Evolutionary conservation across 1,139 yeast species (phyloP).

Genomic region (Hansenula lynferdii): DNA sequence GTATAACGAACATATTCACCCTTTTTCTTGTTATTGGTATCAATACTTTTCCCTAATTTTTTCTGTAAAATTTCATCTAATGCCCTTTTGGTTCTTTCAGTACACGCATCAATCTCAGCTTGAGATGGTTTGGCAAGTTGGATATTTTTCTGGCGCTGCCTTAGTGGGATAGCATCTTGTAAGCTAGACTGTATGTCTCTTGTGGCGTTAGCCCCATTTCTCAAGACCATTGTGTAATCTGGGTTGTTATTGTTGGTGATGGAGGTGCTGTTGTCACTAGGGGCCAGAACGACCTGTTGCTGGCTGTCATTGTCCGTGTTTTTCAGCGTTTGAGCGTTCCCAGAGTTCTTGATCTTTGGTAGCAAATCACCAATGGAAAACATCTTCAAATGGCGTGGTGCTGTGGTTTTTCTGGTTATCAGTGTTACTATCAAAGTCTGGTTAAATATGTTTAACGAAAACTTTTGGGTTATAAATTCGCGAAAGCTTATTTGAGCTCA

Average conservation of each 20-base stretch:
- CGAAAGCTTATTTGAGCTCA: too few relatives aligned
- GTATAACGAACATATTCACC: constrained; percentile 44
- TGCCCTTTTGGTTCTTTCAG: constrained; percentile 42
- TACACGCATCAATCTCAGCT: constrained; percentile 33
- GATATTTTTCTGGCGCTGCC: constrained; percentile 34
- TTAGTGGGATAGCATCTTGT: constrained; percentile 41
- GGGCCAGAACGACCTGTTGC: constrained; percentile 1
- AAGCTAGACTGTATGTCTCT: constrained; percentile 34
- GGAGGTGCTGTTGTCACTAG: too few relatives aligned
- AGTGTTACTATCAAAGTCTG: too few relatives aligned
- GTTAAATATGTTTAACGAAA: too few relatives aligned
- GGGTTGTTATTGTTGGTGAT: neutral
- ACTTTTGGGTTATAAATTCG: too few relatives aligned
- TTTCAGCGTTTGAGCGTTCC: neutral
- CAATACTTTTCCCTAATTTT: constrained; percentile 28
- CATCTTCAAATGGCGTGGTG: neutral
- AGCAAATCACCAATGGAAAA: neutral
- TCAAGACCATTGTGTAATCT: constrained; percentile 29
- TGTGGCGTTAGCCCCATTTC: constrained; percentile 27
- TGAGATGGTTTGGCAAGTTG: constrained; percentile 34
- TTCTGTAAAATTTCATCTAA: constrained; percentile 39
- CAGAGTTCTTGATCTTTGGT: neutral
- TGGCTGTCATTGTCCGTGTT: neutral
- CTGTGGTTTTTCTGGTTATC: too few relatives aligned
- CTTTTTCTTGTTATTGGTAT: constrained; percentile 22